A percentile compares a stretch with the other conserved stretches of the same genome.
Evolutionary conservation across 768 basidiomycete genomes (phyloP).

Genomic region (Crucibulum laeve): DNA sequence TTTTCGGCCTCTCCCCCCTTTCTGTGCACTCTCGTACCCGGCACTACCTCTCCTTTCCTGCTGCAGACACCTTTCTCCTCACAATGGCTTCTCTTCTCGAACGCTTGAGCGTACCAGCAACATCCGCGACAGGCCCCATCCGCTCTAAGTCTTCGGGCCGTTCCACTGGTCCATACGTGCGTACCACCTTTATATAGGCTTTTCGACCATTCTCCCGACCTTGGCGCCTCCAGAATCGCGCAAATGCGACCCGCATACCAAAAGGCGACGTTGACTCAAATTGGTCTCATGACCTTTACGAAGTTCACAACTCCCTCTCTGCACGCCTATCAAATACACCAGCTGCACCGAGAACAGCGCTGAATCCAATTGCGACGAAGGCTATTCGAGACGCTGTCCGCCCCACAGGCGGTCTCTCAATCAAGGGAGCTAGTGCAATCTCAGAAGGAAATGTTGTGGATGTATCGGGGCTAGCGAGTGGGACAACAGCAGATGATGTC

Average conservation of each 20-base stretch:
- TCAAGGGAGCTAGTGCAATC: conserved; percentile 61
- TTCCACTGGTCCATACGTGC: conserved; percentile 49
- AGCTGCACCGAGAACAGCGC: conserved; percentile 44
- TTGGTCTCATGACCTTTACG: conserved; percentile 74
- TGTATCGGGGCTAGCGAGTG: conserved; percentile 66
- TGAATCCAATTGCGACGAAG: conserved; percentile 49
- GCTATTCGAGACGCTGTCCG: conserved; percentile 62
- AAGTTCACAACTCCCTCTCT: conserved; percentile 56
- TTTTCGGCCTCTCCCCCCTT: neutral
- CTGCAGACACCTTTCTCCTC: conserved; percentile 1
- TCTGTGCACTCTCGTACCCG: neutral
- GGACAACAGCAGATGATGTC: conserved; percentile 82
- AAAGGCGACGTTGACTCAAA: conserved; percentile 62
- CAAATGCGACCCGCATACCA: conserved; percentile 48
- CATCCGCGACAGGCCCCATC: conserved; percentile 37
- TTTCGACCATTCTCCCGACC: conserved; percentile 11
- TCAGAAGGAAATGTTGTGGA: conserved; percentile 65
- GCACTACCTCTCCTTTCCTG: neutral
- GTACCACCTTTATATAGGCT: conserved; percentile 23
- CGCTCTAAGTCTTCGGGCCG: conserved; percentile 37
- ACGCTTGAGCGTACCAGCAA: conserved; percentile 44
- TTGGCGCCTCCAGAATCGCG: conserved; percentile 37
- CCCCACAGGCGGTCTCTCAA: conserved; percentile 36
- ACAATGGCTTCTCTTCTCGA: conserved; percentile 57
- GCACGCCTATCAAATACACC: conserved; percentile 48